These are phyloP conservation scores for Penstemon barbatus DNA, from an alignment of 257 asterid species.

Conservation along the genomic window DNA sequence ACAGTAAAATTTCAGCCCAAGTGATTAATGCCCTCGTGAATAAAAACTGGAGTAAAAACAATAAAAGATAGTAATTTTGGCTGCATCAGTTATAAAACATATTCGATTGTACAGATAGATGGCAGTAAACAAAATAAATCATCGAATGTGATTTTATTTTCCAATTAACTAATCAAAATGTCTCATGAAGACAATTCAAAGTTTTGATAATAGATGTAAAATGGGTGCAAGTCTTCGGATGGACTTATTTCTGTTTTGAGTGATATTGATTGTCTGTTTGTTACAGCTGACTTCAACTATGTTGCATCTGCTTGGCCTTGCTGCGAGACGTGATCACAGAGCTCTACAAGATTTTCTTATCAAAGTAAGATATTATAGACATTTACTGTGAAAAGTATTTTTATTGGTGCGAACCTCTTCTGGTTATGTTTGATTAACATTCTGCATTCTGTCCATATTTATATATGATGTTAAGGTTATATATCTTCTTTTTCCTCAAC, in stretches of 20 bases:
- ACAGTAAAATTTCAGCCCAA: too few relatives aligned
- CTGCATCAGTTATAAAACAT: too few relatives aligned
- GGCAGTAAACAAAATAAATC: too few relatives aligned
- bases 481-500: not conserved
- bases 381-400: not conserved
- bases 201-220: not conserved
- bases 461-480: not conserved
- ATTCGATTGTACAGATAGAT: too few relatives aligned
- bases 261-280: conserved; percentile 18
- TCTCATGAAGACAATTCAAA: not conserved
- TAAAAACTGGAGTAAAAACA: too few relatives aligned
- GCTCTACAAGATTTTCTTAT: conserved; percentile 61
- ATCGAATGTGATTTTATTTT: too few relatives aligned
- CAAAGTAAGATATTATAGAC: conserved; percentile 54
- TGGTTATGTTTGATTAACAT: conserved; percentile 4
- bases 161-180: too few relatives aligned
- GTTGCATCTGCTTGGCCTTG: conserved; percentile 87
- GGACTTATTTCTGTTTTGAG: conserved; percentile 7
- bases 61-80: too few relatives aligned
- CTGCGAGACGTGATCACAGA: conserved; percentile 55
- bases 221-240: not conserved
- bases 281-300: conserved; percentile 85
- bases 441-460: not conserved
- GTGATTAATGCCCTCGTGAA: too few relatives aligned
- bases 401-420: not conserved